A percentile compares a stretch with the other conserved stretches of the same genome.
These are phyloP conservation scores for Helenozyma rhizophorensis DNA, from an alignment of 805 yeast species.

Conservation along the genomic window DNA sequence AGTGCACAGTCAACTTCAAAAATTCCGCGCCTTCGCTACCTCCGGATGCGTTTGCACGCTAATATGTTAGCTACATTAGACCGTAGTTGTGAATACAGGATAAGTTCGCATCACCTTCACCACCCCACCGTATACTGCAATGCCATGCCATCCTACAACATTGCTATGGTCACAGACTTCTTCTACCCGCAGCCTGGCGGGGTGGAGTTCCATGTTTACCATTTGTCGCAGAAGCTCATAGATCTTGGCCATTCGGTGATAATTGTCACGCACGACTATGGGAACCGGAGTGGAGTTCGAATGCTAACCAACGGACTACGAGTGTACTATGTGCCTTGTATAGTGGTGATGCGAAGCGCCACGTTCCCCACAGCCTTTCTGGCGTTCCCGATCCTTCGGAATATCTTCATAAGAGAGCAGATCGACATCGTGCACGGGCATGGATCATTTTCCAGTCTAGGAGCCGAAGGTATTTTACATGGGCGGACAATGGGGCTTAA, in stretches of 20 bases:
- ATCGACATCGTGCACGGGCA: constrained; percentile 94
- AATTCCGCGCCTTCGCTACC: constrained; percentile 54
- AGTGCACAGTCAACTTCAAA: constrained; percentile 66
- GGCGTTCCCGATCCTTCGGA: constrained; percentile 78
- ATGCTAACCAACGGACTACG: constrained; percentile 85
- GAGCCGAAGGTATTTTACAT: constrained; percentile 90
- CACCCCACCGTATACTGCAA: neutral
- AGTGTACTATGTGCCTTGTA: constrained; percentile 84
- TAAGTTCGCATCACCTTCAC: neutral
- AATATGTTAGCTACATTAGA: neutral
- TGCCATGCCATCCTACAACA: constrained; percentile 20
- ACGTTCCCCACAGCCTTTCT: constrained; percentile 88
- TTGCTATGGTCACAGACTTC: constrained; percentile 87
- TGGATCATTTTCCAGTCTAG: constrained; percentile 80
- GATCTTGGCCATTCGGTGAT: constrained; percentile 81
- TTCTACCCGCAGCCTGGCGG: constrained; percentile 99
- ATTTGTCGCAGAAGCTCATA: constrained; percentile 77
- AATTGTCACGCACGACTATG: constrained; percentile 85
- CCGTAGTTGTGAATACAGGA: neutral
- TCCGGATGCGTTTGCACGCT: constrained; percentile 30
- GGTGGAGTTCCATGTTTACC: constrained; percentile 92
- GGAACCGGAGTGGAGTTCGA: constrained; percentile 76
- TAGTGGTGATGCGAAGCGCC: constrained; percentile 75
- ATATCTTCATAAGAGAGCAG: constrained; percentile 78
- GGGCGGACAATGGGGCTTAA: constrained; percentile 88